Percentiles rank a stretch among this genome's conserved stretches.
These are phyloP conservation scores for Apiotrichum gracile DNA, from an alignment of 1,284 basidiomycete genomes.

Conservation along the genomic window DNA sequence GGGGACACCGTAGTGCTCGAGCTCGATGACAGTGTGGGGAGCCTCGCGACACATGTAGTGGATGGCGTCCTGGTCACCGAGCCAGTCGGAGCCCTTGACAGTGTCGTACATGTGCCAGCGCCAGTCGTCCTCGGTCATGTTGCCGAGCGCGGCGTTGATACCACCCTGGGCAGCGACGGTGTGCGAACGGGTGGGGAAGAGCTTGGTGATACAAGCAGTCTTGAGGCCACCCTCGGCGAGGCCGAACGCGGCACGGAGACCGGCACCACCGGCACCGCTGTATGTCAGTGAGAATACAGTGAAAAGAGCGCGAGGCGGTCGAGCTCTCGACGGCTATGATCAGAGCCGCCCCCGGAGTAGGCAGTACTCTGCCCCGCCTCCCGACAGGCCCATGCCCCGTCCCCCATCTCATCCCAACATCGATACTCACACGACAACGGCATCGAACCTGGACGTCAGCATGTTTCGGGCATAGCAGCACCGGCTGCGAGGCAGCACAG, in stretches of 20 bases:
- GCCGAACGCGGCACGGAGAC: conserved; percentile 96
- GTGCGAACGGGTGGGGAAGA: conserved; percentile 99
- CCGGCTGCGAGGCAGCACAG: too few relatives aligned
- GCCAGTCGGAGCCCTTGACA: conserved; percentile 99
- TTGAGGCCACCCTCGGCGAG: conserved; percentile 98
- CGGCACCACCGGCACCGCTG: conserved; percentile 95
- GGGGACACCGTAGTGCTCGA: conserved; percentile 97
- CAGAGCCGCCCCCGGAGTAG: too few relatives aligned
- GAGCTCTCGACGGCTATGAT: not conserved
- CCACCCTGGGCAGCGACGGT: conserved; percentile 99
- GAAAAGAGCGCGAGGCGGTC: too few relatives aligned
- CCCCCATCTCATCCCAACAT: too few relatives aligned
- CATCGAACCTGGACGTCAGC: conserved; percentile 66
- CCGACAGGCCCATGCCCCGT: too few relatives aligned
- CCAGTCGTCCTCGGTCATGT: conserved; percentile 99
- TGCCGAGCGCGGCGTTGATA: conserved; percentile 97
- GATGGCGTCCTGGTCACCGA: conserved; percentile 99
- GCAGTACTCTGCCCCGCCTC: too few relatives aligned
- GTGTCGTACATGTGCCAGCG: conserved; percentile 99
- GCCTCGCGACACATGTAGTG: conserved; percentile 99
- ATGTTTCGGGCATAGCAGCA: not conserved
- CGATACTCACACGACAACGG: conserved; percentile 78
- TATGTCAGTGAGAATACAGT: not conserved
- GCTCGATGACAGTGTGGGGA: conserved; percentile 88
- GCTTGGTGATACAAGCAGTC: conserved; percentile 96